These are phyloP conservation scores for Entonaema liquescens DNA, from an alignment of 495 filamentous ascomycete genomes.

Conservation along the genomic window DNA sequence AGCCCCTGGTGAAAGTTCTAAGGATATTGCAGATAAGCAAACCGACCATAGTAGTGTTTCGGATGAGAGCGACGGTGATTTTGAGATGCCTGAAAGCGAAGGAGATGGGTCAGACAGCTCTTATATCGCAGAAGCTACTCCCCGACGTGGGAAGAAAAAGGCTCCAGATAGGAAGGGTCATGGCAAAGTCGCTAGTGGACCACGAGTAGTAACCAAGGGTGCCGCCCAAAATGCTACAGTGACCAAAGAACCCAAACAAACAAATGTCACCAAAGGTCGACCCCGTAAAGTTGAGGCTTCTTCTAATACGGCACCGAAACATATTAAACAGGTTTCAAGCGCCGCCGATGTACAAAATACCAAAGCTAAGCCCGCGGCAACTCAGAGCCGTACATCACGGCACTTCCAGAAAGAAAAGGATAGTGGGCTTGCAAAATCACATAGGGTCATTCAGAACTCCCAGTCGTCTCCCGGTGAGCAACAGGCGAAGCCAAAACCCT, in stretches of 20 bases:
- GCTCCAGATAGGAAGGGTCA: background rate
- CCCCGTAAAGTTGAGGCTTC: background rate
- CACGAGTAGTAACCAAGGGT: background rate
- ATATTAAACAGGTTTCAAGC: background rate
- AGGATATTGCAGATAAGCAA: background rate
- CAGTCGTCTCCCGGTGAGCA: background rate
- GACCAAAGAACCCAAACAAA: constrained; percentile 6
- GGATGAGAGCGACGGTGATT: constrained; percentile 16
- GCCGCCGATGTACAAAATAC: background rate
- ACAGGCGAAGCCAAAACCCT: background rate
- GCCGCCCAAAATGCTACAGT: background rate
- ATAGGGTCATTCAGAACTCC: constrained; percentile 12
- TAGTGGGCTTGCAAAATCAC: background rate
- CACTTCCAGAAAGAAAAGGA: constrained; percentile 6
- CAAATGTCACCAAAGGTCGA: background rate
- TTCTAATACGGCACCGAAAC: constrained; percentile 11
- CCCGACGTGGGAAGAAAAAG: constrained; percentile 18
- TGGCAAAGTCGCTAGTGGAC: constrained; percentile 7
- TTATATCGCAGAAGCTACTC: constrained; percentile 12
- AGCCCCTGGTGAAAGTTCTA: background rate
- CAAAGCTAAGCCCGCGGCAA: background rate
- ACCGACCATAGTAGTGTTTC: background rate
- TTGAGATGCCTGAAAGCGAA: constrained; percentile 12
- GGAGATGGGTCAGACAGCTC: constrained; percentile 20
- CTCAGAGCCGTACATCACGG: background rate